Evolutionary conservation across 1,284 basidiomycete genomes (phyloP).

Genomic region (Ceratobasidium sp.): DNA sequence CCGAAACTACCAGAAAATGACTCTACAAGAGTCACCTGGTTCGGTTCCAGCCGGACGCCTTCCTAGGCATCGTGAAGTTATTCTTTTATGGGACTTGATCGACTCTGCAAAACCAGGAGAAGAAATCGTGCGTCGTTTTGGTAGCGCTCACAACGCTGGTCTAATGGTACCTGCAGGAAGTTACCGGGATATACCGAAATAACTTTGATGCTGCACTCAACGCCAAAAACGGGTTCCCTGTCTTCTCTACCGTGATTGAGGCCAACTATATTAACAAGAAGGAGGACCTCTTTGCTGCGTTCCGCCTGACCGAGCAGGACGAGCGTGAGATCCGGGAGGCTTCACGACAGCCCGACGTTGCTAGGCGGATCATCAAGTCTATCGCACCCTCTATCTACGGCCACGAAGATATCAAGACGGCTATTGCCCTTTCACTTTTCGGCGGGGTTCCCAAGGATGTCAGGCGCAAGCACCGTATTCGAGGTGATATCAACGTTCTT

Average conservation of each 20-base stretch:
- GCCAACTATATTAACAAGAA: conserved; percentile 99
- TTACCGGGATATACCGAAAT: conserved; percentile 97
- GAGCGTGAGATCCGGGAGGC: conserved; percentile 88
- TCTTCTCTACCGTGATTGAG: conserved; percentile 97
- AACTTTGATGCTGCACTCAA: conserved; percentile 99
- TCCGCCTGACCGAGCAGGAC: conserved; percentile 95
- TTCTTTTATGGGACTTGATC: conserved; percentile 97
- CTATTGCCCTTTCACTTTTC: conserved; percentile 92
- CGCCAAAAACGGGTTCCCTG: conserved; percentile 98
- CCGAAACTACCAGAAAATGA: conserved; percentile 99
- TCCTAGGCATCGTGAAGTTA: conserved; percentile 94
- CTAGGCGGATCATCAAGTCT: conserved; percentile 96
- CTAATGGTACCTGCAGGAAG: conserved; percentile 65
- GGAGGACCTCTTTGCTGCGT: conserved; percentile 91
- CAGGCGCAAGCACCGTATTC: conserved; percentile 93
- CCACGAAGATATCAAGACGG: conserved; percentile 99
- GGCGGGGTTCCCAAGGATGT: conserved; percentile 95
- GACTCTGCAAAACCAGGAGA: conserved; percentile 98
- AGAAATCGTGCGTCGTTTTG: conserved; percentile 76
- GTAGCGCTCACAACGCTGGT: not conserved
- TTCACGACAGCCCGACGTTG: conserved; percentile 89
- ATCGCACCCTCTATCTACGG: conserved; percentile 99
- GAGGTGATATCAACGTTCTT: conserved; percentile 97
- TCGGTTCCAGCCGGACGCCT: conserved; percentile 96
- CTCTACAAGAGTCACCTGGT: conserved; percentile 97